phyloP scores from a whole-genome alignment of 805 yeast species.

The Spathaspora sp. region DNA sequence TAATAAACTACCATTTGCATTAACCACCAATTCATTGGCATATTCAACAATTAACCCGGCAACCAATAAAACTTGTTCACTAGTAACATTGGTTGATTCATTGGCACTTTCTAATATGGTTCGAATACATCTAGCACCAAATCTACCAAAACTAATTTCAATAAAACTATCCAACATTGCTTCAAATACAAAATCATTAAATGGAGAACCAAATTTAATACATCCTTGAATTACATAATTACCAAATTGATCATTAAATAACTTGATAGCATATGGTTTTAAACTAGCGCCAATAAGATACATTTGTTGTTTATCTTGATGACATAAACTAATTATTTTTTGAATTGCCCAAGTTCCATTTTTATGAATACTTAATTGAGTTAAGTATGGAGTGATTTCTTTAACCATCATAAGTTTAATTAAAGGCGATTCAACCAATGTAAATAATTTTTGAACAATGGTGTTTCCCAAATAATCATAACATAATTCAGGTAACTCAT shows the following conservation, averaged over 20 bases:
- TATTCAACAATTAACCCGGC: constrained; percentile 75
- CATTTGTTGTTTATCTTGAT: constrained; percentile 50
- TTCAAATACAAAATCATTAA: constrained; percentile 86
- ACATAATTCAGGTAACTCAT: constrained; percentile 85
- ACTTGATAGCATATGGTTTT: constrained; percentile 75
- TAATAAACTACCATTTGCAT: constrained; percentile 83
- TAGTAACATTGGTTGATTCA: constrained; percentile 36
- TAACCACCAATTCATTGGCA: constrained; percentile 74
- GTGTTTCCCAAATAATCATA: constrained; percentile 95
- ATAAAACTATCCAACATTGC: constrained; percentile 72
- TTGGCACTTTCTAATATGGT: constrained; percentile 84
- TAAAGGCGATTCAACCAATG: constrained; percentile 57
- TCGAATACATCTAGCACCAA: constrained; percentile 92
- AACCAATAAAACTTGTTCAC: constrained; percentile 66
- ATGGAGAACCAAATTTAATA: constrained; percentile 82
- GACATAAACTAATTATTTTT: constrained; percentile 73
- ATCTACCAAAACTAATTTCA: constrained; percentile 81
- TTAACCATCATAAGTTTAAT: constrained; percentile 79
- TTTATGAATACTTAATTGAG: constrained; percentile 92
- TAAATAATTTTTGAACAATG: constrained; percentile 86
- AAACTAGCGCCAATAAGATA: constrained; percentile 64
- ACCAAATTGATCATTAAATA: constrained; percentile 94
- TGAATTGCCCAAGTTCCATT: constrained; percentile 99
- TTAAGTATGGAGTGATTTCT: constrained; percentile 70
- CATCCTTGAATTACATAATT: constrained; percentile 95